Percentiles rank a stretch among this genome's conserved stretches.
Conservation (phyloP, 768 basidiomycete genomes). For the Tylopilus intermedius region DNA sequence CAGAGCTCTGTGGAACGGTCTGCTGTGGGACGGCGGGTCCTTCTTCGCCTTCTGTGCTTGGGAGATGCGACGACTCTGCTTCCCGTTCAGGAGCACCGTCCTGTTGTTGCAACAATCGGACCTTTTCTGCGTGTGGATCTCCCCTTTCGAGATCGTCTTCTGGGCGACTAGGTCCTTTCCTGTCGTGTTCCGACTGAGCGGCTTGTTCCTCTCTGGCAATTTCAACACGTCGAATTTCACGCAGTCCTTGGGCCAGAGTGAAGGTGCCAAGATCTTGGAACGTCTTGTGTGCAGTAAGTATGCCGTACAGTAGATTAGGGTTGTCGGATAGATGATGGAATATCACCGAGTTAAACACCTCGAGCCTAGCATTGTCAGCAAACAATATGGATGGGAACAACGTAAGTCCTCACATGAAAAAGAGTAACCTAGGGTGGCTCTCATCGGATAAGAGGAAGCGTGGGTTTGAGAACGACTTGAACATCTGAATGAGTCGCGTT, state of each 20-base stretch:
- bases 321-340: slow-evolving; percentile 76
- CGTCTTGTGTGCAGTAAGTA: slow-evolving; percentile 75
- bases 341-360: slow-evolving; percentile 85
- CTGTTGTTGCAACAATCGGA: slow-evolving; percentile 57
- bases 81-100: slow-evolving; percentile 28
- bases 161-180: slow-evolving; percentile 14
- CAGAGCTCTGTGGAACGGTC: slow-evolving; percentile 41
- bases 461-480: slow-evolving; percentile 87
- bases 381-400: background rate
- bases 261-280: slow-evolving; percentile 93
- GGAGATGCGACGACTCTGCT: slow-evolving; percentile 19
- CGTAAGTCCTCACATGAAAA: slow-evolving; percentile 65
- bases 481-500: slow-evolving; percentile 80
- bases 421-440: slow-evolving; percentile 88
- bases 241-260: slow-evolving; percentile 77
- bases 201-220: slow-evolving; percentile 66
- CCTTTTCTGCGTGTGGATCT: slow-evolving; percentile 50
- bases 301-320: slow-evolving; percentile 81
- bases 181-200: slow-evolving; percentile 26
- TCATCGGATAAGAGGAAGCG: slow-evolving; percentile 89
- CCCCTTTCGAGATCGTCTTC: slow-evolving; percentile 27
- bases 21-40: slow-evolving; percentile 27
- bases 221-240: slow-evolving; percentile 76
- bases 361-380: slow-evolving; percentile 51
- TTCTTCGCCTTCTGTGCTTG: slow-evolving; percentile 13